phyloP scores from a whole-genome alignment of 73 alveolate genomes.

The Paramecium sexaurelia region DNA sequence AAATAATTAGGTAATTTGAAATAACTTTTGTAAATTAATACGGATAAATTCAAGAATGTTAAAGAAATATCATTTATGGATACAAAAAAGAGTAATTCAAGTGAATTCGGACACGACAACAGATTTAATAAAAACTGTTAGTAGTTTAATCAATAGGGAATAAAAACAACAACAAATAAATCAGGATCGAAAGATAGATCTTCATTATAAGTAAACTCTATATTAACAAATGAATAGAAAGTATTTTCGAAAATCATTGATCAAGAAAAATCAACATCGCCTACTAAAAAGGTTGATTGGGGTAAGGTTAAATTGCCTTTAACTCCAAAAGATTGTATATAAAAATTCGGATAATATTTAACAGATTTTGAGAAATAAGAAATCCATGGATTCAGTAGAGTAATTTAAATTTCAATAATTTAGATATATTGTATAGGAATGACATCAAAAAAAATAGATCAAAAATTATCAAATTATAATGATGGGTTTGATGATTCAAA shows the following conservation, averaged over 20 bases:
- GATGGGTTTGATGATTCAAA: slow-evolving; percentile 66
- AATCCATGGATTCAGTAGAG: slow-evolving; percentile 29
- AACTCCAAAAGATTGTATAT: slow-evolving; percentile 41
- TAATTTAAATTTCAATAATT: neutral
- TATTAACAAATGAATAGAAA: neutral
- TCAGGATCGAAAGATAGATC: neutral
- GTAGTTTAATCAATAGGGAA: neutral
- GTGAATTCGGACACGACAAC: neutral
- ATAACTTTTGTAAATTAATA: neutral
- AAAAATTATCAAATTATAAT: neutral
- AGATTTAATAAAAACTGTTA: neutral
- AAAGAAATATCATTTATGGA: neutral
- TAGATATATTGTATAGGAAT: slow-evolving; percentile 59
- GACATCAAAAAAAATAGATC: slow-evolving; percentile 26
- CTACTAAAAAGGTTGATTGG: neutral
- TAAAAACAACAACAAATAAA: neutral
- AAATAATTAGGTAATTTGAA: neutral
- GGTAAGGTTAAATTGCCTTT: slow-evolving; percentile 52
- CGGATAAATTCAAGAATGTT: neutral
- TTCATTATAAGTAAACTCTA: neutral
- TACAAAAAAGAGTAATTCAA: neutral
- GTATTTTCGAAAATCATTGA: neutral
- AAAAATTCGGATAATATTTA: slow-evolving; percentile 40
- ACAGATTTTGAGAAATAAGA: slow-evolving; percentile 61
- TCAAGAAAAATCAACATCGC: neutral